phyloP scores from a whole-genome alignment of 352 stramenopile species.

The Lagenidium giganteum region DNA sequence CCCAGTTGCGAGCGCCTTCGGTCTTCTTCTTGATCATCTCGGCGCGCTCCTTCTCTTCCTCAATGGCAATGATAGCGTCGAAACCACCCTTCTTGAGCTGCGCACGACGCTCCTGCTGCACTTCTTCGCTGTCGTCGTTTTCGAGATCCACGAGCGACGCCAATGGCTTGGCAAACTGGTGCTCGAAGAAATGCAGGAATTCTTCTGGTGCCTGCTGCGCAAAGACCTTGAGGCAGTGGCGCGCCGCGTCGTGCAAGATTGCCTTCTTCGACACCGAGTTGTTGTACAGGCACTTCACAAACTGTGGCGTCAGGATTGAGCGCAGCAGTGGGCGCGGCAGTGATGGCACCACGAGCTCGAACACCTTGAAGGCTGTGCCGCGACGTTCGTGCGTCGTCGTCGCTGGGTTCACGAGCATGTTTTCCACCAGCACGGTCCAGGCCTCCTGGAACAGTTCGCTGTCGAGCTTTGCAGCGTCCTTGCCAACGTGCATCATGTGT shows the following conservation, averaged over 20 bases:
- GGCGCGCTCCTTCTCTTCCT: conserved; percentile 76
- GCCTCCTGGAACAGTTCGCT: conserved; percentile 67
- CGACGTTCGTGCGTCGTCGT: conserved; percentile 73
- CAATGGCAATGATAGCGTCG: conserved; percentile 61
- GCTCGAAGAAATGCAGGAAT: conserved; percentile 70
- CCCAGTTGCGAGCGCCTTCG: conserved; percentile 68
- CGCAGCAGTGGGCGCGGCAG: conserved; percentile 45
- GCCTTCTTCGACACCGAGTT: conserved; percentile 79
- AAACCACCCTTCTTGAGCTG: conserved; percentile 42
- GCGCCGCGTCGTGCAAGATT: conserved; percentile 75
- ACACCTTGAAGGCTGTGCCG: conserved; percentile 76
- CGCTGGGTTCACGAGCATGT: conserved; percentile 41
- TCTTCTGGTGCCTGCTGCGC: conserved; percentile 35
- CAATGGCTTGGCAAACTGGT: conserved; percentile 62
- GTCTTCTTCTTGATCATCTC: conserved; percentile 42
- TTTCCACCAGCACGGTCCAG: conserved; percentile 81
- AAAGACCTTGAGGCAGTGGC: conserved; percentile 64
- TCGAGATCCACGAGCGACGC: conserved; percentile 38
- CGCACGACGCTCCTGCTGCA: conserved; percentile 32
- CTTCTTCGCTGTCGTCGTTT: conserved; percentile 30
- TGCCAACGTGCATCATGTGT: conserved; percentile 49
- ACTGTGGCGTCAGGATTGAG: conserved; percentile 62
- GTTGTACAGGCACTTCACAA: conserved; percentile 82
- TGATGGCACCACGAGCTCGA: conserved; percentile 59
- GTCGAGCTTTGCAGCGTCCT: conserved; percentile 33